Conservation (phyloP, 169 alveolate species). For the Cryptosporidium xiaoi region DNA sequence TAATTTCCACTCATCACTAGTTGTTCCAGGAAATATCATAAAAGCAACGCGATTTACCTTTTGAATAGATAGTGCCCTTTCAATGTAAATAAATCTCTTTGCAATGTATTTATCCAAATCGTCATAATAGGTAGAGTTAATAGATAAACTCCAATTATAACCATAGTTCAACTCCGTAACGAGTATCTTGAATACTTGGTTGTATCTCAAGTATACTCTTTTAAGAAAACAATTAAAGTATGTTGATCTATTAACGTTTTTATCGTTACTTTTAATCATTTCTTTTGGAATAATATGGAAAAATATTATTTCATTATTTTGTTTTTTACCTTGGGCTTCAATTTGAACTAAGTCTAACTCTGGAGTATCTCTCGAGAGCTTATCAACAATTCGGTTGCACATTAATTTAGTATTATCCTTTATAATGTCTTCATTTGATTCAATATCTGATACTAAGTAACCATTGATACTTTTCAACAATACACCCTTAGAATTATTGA, state of each 20-base stretch:
- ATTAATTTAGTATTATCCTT: too few relatives aligned
- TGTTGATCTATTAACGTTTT: conserved; percentile 1
- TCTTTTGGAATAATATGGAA: conserved; percentile 12
- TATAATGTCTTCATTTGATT: neutral
- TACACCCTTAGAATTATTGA: neutral
- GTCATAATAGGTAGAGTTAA: neutral
- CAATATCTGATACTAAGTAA: neutral
- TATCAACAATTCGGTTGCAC: too few relatives aligned
- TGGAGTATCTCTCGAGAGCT: too few relatives aligned
- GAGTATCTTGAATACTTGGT: conserved; percentile 13
- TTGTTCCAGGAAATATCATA: conserved; percentile 41
- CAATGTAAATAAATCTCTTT: conserved; percentile 38
- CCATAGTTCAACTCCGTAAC: neutral
- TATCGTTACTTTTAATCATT: neutral
- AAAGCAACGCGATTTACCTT: conserved; percentile 20
- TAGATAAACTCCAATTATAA: neutral
- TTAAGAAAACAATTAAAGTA: conserved; percentile 4
- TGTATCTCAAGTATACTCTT: conserved; percentile 24
- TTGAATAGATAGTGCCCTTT: conserved; percentile 27
- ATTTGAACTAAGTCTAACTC: too few relatives aligned
- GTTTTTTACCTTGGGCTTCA: too few relatives aligned
- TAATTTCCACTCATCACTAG: conserved; percentile 25
- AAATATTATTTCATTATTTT: neutral
- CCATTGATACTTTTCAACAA: neutral
- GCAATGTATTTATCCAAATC: conserved; percentile 11